phyloP scores from a whole-genome alignment of 2,329 filamentous ascomycete species.

The Apiospora sp. region DNA sequence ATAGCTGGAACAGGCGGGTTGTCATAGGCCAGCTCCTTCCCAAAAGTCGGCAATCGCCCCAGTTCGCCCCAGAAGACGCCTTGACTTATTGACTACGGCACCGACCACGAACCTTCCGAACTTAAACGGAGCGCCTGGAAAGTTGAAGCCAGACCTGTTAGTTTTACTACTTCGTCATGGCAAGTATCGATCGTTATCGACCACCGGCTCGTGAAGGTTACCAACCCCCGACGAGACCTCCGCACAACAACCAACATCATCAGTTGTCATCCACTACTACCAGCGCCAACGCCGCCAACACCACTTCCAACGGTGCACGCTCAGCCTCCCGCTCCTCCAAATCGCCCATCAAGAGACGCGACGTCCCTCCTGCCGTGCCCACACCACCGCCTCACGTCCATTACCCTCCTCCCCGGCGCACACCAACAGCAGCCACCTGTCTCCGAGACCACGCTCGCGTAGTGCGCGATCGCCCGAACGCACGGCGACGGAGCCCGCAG shows the following conservation, averaged over 20 bases:
- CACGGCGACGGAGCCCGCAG: conserved; percentile 44
- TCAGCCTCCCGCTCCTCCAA: conserved; percentile 57
- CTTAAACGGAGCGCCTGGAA: conserved; percentile 10
- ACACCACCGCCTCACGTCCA: conserved; percentile 62
- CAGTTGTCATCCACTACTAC: conserved; percentile 18
- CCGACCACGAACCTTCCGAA: conserved; percentile 19
- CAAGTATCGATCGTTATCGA: conserved; percentile 67
- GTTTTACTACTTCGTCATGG: conserved; percentile 51
- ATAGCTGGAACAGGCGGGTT: conserved; percentile 1
- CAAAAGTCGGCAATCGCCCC: conserved; percentile 9
- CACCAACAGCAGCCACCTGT: not conserved
- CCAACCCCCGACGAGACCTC: conserved; percentile 53
- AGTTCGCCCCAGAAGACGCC: conserved; percentile 18
- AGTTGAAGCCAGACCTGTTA: conserved; percentile 11
- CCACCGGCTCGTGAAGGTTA: conserved; percentile 62
- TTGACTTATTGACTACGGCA: conserved; percentile 21
- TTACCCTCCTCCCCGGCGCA: conserved; percentile 10
- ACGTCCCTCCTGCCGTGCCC: conserved; percentile 68
- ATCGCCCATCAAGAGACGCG: conserved; percentile 59
- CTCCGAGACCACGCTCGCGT: conserved; percentile 51
- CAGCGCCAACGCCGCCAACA: not conserved
- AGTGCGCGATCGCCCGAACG: conserved; percentile 53
- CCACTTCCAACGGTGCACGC: conserved; percentile 39
- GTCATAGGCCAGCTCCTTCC: not conserved
- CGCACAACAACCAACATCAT: conserved; percentile 38